These are phyloP conservation scores for Candida koratica DNA, from an alignment of 805 yeast species.

Conservation along the genomic window DNA sequence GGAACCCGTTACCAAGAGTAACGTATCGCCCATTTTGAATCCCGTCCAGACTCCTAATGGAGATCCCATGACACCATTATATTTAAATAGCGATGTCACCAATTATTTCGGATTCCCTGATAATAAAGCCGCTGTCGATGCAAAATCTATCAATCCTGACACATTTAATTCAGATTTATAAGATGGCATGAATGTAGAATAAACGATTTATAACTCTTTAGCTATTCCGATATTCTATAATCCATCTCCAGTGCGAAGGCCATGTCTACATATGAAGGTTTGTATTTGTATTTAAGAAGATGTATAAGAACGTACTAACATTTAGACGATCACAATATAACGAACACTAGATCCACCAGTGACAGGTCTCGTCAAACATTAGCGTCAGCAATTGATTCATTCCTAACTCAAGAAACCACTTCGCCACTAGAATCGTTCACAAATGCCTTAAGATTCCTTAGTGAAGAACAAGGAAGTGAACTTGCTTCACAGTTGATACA, in stretches of 20 bases:
- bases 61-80: slow-evolving; percentile 42
- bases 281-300: slow-evolving; percentile 13
- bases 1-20: slow-evolving; percentile 10
- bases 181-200: slow-evolving; percentile 8
- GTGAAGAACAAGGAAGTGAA: slow-evolving; percentile 28
- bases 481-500: slow-evolving; percentile 27
- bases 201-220: too few relatives aligned
- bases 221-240: too few relatives aligned
- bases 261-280: slow-evolving; percentile 47
- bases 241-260: slow-evolving; percentile 2
- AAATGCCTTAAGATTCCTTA: slow-evolving; percentile 29
- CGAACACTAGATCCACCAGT: slow-evolving; percentile 10
- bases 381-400: slow-evolving; percentile 30
- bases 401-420: slow-evolving; percentile 20
- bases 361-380: slow-evolving; percentile 26
- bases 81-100: slow-evolving; percentile 15
- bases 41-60: slow-evolving; percentile 43
- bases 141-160: too few relatives aligned
- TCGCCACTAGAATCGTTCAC: slow-evolving; percentile 22
- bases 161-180: too few relatives aligned
- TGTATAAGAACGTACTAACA: slow-evolving; percentile 12
- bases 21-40: slow-evolving; percentile 28
- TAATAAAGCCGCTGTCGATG: too few relatives aligned
- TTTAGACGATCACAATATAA: slow-evolving; percentile 38
- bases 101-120: slow-evolving; percentile 5